A percentile compares a stretch with the other conserved stretches of the same genome.
These are phyloP conservation scores for Yamagishiella unicocca DNA, from an alignment of 139 green algal genomes.

Conservation along the genomic window DNA sequence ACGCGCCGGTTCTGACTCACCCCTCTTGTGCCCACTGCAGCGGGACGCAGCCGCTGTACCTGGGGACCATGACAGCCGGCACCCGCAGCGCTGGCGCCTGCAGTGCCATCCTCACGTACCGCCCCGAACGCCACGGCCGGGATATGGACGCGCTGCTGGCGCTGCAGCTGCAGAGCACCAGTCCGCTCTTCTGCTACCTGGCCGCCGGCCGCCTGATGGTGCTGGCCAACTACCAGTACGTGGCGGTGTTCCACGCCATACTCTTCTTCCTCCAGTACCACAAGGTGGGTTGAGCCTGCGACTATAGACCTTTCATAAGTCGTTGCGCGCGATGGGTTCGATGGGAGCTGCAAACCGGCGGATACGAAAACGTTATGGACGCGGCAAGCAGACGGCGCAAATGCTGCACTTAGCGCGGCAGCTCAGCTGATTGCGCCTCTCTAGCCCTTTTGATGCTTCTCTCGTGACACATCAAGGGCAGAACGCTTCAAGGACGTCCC, in stretches of 20 bases:
- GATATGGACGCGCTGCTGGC: constrained; percentile 66
- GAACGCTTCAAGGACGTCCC: no score
- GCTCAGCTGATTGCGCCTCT: no score
- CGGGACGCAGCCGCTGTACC: constrained; percentile 63
- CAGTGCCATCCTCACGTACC: constrained; percentile 73
- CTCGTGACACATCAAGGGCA: no score
- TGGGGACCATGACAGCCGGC: constrained; percentile 68
- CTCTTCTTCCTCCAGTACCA: constrained; percentile 67
- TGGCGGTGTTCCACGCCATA: constrained; percentile 62
- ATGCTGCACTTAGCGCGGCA: no score
- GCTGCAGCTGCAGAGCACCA: constrained; percentile 56
- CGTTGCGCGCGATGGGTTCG: no score
- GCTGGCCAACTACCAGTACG: constrained; percentile 38
- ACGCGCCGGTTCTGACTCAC: no score
- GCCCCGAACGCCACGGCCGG: constrained; percentile 60
- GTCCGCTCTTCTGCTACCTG: constrained; percentile 69
- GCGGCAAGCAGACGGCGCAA: no score
- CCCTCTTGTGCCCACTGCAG: no score
- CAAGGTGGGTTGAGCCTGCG: constrained; percentile 26
- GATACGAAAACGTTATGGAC: no score
- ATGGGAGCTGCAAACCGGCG: no score
- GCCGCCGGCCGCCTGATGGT: constrained; percentile 59
- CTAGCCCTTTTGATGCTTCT: no score
- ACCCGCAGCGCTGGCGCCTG: constrained; percentile 56
- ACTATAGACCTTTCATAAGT: no score